These are phyloP conservation scores for Plenodomus biglobosus DNA, from an alignment of 2,329 filamentous ascomycete species.

Conservation along the genomic window DNA sequence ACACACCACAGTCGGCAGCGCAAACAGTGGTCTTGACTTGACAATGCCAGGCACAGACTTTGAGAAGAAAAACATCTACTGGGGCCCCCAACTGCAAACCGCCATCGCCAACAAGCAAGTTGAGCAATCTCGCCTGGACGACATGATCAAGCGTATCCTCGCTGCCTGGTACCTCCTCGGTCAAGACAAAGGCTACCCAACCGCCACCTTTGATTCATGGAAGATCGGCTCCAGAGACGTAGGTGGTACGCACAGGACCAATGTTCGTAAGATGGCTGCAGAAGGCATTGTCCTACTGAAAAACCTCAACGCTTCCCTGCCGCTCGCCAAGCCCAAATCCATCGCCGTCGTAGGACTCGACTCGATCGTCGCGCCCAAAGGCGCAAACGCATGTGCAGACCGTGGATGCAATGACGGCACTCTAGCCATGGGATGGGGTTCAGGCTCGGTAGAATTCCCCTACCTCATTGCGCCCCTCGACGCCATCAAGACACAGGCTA, in stretches of 20 bases:
- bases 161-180: conserved; percentile 54
- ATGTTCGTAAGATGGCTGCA: conserved; percentile 48
- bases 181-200: conserved; percentile 50
- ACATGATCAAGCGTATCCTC: conserved; percentile 50
- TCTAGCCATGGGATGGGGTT: conserved; percentile 70
- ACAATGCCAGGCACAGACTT: conserved; percentile 57
- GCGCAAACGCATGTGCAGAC: conserved; percentile 77
- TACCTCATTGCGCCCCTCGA: conserved; percentile 50
- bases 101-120: conserved; percentile 55
- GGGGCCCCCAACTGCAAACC: conserved; percentile 57
- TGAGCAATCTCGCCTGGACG: conserved; percentile 44
- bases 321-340: conserved; percentile 69
- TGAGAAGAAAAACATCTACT: conserved; percentile 51
- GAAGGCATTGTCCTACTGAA: conserved; percentile 55
- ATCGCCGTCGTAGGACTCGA: conserved; percentile 70
- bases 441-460: conserved; percentile 54
- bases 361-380: conserved; percentile 70
- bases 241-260: conserved; percentile 44
- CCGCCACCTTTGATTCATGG: conserved; percentile 51
- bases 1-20: conserved; percentile 48
- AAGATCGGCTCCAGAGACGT: conserved; percentile 45
- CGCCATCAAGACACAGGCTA: conserved; percentile 45
- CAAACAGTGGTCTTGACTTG: conserved; percentile 55
- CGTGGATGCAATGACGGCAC: conserved; percentile 64
- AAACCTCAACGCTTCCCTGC: conserved; percentile 71